phyloP scores from a whole-genome alignment of 441 rosid species.

The Syzygium malaccense region DNA sequence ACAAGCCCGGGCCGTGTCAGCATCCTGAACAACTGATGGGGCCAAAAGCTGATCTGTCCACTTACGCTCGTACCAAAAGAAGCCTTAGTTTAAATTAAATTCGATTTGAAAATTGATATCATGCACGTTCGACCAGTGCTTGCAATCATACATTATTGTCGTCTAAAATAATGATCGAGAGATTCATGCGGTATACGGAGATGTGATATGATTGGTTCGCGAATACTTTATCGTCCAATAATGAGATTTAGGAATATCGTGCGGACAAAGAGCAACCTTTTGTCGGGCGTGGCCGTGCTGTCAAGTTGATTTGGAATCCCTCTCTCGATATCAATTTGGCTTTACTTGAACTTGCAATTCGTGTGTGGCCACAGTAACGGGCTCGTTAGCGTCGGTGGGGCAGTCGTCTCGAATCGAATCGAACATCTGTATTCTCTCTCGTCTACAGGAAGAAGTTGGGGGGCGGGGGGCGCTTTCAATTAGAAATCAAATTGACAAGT shows the following conservation, averaged over 20 bases:
- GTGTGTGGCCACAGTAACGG: no score
- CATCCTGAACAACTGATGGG: neutral
- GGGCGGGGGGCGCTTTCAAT: no score
- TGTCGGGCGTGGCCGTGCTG: no score
- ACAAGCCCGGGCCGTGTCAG: neutral
- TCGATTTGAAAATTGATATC: neutral
- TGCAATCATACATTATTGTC: neutral
- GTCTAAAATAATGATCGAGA: neutral
- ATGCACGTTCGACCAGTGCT: neutral
- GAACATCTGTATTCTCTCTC: no score
- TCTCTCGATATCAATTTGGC: no score
- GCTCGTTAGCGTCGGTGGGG: no score
- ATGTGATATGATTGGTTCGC: neutral
- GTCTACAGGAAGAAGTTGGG: no score
- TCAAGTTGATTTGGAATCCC: no score
- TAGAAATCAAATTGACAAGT: no score
- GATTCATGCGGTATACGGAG: neutral
- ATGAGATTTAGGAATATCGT: neutral
- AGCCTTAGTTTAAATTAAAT: neutral
- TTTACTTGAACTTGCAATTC: no score
- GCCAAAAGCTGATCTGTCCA: neutral
- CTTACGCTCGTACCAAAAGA: neutral
- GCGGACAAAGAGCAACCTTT: no score
- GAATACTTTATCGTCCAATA: neutral
- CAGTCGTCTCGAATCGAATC: no score